A percentile compares a stretch with the other conserved stretches of the same genome.
phyloP scores from a whole-genome alignment of 805 yeast genomes.

The Kodamaea hsintzibuensis region DNA sequence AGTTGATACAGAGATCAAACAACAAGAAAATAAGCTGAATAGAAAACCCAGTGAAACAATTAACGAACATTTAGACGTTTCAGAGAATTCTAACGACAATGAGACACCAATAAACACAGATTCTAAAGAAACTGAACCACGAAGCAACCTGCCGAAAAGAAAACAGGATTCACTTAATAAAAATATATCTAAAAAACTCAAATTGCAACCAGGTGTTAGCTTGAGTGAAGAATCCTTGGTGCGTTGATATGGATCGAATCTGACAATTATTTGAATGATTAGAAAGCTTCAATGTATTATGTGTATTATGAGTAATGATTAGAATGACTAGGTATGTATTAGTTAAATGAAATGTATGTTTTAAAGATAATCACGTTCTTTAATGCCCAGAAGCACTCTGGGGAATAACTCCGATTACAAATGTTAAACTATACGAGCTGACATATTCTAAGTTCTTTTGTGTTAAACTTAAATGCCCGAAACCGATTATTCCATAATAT shows the following conservation, averaged over 20 bases:
- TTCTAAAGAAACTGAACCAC: background rate
- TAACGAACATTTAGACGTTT: background rate
- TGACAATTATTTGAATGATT: background rate
- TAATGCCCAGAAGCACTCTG: too few relatives aligned
- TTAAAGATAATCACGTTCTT: too few relatives aligned
- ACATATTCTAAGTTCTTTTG: background rate
- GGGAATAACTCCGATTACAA: background rate
- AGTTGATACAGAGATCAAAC: background rate
- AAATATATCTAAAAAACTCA: slow-evolving; percentile 6
- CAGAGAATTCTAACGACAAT: background rate
- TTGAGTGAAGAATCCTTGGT: slow-evolving; percentile 5
- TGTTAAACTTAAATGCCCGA: background rate
- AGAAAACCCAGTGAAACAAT: background rate
- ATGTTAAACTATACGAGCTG: background rate
- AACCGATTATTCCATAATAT: background rate
- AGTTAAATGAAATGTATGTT: background rate
- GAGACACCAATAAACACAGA: background rate
- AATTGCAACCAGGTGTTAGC: slow-evolving; percentile 4
- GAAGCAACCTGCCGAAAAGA: slow-evolving; percentile 2
- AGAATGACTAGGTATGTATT: background rate
- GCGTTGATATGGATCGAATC: background rate
- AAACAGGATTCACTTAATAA: slow-evolving; percentile 1
- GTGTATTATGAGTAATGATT: background rate
- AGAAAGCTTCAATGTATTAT: background rate
- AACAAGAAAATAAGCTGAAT: background rate